Base-by-base conservation (phyloP, 202 grass and related monocot species). In the Panicum virgatum region DNA sequence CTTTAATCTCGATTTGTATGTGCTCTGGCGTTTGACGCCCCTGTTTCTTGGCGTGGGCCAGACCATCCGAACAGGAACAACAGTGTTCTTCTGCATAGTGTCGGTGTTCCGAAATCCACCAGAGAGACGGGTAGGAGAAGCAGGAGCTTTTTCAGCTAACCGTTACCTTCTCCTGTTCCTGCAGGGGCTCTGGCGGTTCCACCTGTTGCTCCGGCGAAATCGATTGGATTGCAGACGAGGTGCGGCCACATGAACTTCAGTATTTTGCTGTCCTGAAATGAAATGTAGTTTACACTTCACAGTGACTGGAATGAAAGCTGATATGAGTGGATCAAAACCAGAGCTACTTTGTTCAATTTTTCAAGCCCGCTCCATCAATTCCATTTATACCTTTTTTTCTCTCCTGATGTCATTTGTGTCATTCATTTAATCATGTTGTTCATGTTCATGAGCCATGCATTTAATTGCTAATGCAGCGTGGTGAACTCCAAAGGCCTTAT, bases 151-250 rank as follows among this genome's bases (percentile, higher is more conserved):
- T 66, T 57, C 51, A 69, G 48, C 50, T 70, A 43, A 71, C 32
- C 29, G 7, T 60, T 10, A 5, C n/a, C 13, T 43, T 60, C 16
- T 44, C 19, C 5, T 71, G 78, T 46, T 48, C 30, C 7, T 78
- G 42, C 27, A 64, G 59, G 59, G 64, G 30, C 42, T 50, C 75
- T 14, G 40, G 18, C 40, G 60, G 52, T 1, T 45, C 66, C 23
- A 60, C 52, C 3, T 60, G 52, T 61, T 60, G 53, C 79, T 81
- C 52, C 12, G 19, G 4, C 20, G 3, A 22, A 72, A 81, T 61
- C 20, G 40, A 69, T 61, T 59, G 66, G 66, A 44, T 60, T 72
- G 66, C 79, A 81, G 36, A 61, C 32, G 79, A 72, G 66, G 40
- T 81, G 18, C 5, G 18, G 66, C 42, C 9, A 5, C 18, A 37